Evolutionary conservation across 2,329 filamentous ascomycete genomes (phyloP).

Genomic region (Arthrocladium fulminans): DNA sequence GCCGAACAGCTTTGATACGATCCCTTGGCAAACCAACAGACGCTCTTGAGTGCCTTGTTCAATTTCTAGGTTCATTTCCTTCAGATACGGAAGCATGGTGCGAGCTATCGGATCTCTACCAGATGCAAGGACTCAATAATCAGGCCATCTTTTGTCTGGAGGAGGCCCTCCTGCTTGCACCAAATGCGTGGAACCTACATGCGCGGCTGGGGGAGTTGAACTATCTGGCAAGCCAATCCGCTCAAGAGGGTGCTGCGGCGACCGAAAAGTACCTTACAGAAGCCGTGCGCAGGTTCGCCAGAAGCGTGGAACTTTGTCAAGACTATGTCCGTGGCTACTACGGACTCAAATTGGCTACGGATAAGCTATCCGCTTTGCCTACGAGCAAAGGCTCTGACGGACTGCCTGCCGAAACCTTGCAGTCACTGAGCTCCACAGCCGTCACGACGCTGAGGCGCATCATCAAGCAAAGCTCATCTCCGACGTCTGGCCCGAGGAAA

Average conservation of each 20-base stretch:
- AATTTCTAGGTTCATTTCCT: constrained; percentile 71
- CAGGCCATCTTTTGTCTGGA: constrained; percentile 85
- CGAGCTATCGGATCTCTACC: constrained; percentile 81
- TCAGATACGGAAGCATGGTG: constrained; percentile 92
- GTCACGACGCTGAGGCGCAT: constrained; percentile 30
- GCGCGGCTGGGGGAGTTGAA: constrained; percentile 76
- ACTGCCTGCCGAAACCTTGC: constrained; percentile 17
- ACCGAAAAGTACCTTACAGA: constrained; percentile 52
- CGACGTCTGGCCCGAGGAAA: constrained; percentile 27
- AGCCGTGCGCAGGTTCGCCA: constrained; percentile 73
- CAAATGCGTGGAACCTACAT: constrained; percentile 94
- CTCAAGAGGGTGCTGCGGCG: constrained; percentile 30
- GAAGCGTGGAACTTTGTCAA: constrained; percentile 88
- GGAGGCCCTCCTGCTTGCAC: constrained; percentile 75
- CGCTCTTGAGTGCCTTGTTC: constrained; percentile 63
- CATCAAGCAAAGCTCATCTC: constrained; percentile 27
- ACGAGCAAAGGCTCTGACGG: constrained; percentile 9
- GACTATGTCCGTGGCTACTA: constrained; percentile 89
- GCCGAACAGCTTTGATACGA: constrained; percentile 69
- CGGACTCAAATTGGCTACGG: constrained; percentile 56
- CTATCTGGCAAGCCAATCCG: constrained; percentile 46
- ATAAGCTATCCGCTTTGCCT: constrained; percentile 14
- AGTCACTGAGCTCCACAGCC: constrained; percentile 31
- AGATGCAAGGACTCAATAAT: constrained; percentile 64
- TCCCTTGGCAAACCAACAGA: constrained; percentile 62